A percentile compares a stretch with the other conserved stretches of the same genome.
These are phyloP conservation scores for Paramecium caudatum DNA, from an alignment of 73 alveolate species.

Conservation along the genomic window DNA sequence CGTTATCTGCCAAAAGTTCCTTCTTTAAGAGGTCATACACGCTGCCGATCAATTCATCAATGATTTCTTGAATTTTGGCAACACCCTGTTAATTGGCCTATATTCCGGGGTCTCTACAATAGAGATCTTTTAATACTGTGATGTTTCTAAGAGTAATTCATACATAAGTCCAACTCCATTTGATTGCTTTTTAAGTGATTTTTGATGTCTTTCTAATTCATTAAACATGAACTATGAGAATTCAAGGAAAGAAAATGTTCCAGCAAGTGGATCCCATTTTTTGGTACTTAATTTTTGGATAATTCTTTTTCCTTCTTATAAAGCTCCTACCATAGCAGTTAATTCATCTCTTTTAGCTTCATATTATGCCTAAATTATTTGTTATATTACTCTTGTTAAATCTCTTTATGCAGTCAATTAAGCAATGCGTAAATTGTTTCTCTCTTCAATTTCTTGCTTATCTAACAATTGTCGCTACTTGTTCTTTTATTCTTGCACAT, in stretches of 20 bases:
- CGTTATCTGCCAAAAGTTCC: slow-evolving; percentile 37
- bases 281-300: slow-evolving; percentile 20
- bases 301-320: slow-evolving; percentile 29
- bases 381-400: not conserved
- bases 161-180: slow-evolving; percentile 12
- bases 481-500: slow-evolving; percentile 7
- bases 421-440: not conserved
- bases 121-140: not conserved
- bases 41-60: slow-evolving; percentile 51
- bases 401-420: slow-evolving; percentile 40
- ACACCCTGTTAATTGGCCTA: slow-evolving; percentile 56
- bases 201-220: slow-evolving; percentile 19
- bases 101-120: slow-evolving; percentile 47
- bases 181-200: slow-evolving; percentile 3
- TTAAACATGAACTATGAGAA: not conserved
- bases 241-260: slow-evolving; percentile 47
- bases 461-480: slow-evolving; percentile 36
- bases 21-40: slow-evolving; percentile 1
- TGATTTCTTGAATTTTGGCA: slow-evolving; percentile 34
- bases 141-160: slow-evolving; percentile 32
- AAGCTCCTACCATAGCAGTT: slow-evolving; percentile 44
- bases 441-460: slow-evolving; percentile 22
- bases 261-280: slow-evolving; percentile 50
- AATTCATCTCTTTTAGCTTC: slow-evolving; percentile 33
- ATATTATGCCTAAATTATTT: not conserved